These are phyloP conservation scores for Aquilaria yunnanensis DNA, from an alignment of 345 rosid species.

Conservation along the genomic window DNA sequence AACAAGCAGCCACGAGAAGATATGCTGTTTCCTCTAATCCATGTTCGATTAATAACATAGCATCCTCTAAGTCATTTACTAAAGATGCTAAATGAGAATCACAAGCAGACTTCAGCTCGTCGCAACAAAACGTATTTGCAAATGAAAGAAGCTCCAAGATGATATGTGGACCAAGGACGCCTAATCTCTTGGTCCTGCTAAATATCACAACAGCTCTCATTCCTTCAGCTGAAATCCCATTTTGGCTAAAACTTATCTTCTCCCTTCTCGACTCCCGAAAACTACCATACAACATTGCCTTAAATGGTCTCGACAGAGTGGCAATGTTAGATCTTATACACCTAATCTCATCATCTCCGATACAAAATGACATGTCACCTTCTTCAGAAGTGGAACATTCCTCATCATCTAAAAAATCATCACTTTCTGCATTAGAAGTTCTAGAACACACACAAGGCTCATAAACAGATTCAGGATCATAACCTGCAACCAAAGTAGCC, in stretches of 20 bases:
- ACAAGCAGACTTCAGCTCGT: conserved; percentile 73
- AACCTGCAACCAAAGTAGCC: conserved; percentile 70
- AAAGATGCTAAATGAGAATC: conserved; percentile 61
- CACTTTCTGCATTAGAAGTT: conserved; percentile 25
- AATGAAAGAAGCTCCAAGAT: conserved; percentile 78
- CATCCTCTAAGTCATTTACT: conserved; percentile 55
- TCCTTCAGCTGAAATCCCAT: conserved; percentile 60
- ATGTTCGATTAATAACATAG: conserved; percentile 61
- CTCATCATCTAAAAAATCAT: conserved; percentile 6
- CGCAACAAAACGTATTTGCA: conserved; percentile 80
- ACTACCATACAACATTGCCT: conserved; percentile 68
- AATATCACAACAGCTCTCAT: conserved; percentile 66
- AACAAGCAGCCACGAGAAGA: conserved; percentile 84
- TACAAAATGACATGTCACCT: conserved; percentile 64
- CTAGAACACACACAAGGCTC: conserved; percentile 64
- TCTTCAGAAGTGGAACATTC: conserved; percentile 77
- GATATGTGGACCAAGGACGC: conserved; percentile 31
- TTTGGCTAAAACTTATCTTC: conserved; percentile 60
- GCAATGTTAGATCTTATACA: conserved; percentile 66
- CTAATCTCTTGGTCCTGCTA: conserved; percentile 61
- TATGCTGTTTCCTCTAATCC: conserved; percentile 72
- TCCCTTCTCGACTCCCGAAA: conserved; percentile 65
- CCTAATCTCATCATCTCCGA: conserved; percentile 73
- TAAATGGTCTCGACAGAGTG: conserved; percentile 66
- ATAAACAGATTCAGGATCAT: conserved; percentile 54